Evolutionary conservation across 2,329 filamentous ascomycete species (phyloP).

Genomic region (Epichloe aotearoae): DNA sequence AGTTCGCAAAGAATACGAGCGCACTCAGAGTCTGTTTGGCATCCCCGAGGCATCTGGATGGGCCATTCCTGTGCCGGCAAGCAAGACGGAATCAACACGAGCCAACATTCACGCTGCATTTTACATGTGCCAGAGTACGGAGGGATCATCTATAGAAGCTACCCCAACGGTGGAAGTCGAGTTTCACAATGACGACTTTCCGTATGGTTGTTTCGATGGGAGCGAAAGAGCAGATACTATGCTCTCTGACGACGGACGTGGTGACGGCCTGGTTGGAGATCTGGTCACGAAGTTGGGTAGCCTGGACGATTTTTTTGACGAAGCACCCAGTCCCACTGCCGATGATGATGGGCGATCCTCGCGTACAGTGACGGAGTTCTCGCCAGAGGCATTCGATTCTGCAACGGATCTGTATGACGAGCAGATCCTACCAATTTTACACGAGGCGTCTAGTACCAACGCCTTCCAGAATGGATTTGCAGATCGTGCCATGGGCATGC

Average conservation of each 20-base stretch:
- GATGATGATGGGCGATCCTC: conserved; percentile 48
- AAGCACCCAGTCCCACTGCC: conserved; percentile 44
- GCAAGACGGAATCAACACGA: conserved; percentile 74
- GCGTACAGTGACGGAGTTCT: conserved; percentile 50
- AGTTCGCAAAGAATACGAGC: conserved; percentile 86
- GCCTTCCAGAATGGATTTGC: conserved; percentile 84
- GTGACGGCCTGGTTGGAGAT: conserved; percentile 58
- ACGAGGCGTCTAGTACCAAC: conserved; percentile 67
- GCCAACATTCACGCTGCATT: conserved; percentile 93
- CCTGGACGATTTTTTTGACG: conserved; percentile 71
- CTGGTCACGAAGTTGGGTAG: conserved; percentile 70
- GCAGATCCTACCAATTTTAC: conserved; percentile 78
- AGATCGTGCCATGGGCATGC: conserved; percentile 51
- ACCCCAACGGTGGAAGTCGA: conserved; percentile 75
- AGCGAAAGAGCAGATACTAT: conserved; percentile 74
- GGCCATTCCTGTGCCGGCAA: conserved; percentile 87
- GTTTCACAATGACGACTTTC: conserved; percentile 82
- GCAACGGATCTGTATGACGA: conserved; percentile 83
- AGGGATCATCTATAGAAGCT: conserved; percentile 43
- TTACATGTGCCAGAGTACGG: conserved; percentile 71
- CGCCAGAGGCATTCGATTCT: conserved; percentile 53
- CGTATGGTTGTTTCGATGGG: conserved; percentile 63
- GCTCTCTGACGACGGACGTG: conserved; percentile 71
- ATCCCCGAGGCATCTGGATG: conserved; percentile 93
- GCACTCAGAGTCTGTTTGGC: conserved; percentile 86